These are phyloP conservation scores for Cystofilobasidium macerans DNA, from an alignment of 768 basidiomycete genomes.

Conservation along the genomic window DNA sequence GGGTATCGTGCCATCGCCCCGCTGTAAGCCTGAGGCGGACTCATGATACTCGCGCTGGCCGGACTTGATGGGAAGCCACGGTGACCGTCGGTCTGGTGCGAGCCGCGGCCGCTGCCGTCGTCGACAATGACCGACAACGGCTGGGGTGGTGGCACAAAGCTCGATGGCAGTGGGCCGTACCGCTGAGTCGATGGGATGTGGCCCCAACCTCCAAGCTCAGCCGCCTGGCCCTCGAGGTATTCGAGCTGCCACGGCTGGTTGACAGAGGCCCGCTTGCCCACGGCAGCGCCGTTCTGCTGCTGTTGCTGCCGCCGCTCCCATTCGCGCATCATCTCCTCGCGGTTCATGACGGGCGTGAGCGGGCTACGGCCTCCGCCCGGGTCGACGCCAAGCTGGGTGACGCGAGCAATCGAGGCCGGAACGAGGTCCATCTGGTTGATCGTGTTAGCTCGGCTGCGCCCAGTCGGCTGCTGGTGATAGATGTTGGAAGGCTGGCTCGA, in stretches of 20 bases:
- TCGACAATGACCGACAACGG: constrained; percentile 16
- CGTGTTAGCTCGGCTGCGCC: constrained; percentile 73
- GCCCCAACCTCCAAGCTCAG: constrained; percentile 17
- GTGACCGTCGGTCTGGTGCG: neutral
- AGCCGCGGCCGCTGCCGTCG: constrained; percentile 7
- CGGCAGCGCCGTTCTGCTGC: neutral
- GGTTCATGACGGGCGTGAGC: constrained; percentile 81
- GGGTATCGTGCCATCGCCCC: neutral
- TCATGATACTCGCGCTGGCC: constrained; percentile 4
- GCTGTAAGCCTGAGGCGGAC: constrained; percentile 19
- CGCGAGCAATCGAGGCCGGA: constrained; percentile 82
- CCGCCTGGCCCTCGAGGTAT: constrained; percentile 23
- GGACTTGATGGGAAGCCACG: constrained; percentile 4
- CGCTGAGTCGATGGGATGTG: neutral
- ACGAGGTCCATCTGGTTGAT: constrained; percentile 83
- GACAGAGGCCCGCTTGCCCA: constrained; percentile 20
- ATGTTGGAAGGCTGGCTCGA: constrained; percentile 46
- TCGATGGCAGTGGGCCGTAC: neutral
- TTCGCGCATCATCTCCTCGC: constrained; percentile 88
- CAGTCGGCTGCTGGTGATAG: constrained; percentile 43
- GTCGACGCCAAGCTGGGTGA: constrained; percentile 70
- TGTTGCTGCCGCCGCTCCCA: constrained; percentile 73
- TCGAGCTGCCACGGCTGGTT: constrained; percentile 25
- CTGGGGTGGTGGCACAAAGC: constrained; percentile 11
- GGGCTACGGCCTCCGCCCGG: constrained; percentile 53